Evolutionary conservation across 805 yeast genomes (phyloP).

Genomic region (Blastobotrys parvus): DNA sequence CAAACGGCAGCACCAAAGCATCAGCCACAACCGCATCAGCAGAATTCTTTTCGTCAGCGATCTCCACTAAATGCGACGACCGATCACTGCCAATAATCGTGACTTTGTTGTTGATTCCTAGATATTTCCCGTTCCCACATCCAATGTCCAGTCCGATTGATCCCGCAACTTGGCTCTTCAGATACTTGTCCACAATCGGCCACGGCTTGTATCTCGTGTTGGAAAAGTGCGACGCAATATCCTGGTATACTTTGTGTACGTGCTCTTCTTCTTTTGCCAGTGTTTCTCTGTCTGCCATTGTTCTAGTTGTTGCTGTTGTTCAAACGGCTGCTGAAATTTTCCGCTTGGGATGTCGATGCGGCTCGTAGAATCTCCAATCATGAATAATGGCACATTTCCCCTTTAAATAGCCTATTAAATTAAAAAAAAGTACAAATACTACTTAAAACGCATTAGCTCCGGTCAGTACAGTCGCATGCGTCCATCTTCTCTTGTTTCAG

Average conservation of each 20-base stretch:
- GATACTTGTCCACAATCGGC: constrained; percentile 83
- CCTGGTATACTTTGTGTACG: constrained; percentile 90
- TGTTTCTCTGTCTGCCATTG: constrained; percentile 26
- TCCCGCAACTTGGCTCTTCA: constrained; percentile 41
- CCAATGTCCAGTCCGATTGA: constrained; percentile 87
- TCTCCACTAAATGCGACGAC: constrained; percentile 24
- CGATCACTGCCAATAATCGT: constrained; percentile 58
- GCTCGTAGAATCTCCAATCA: neutral
- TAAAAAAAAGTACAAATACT: no score
- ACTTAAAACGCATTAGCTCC: no score
- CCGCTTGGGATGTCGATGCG: no score
- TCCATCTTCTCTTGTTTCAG: no score
- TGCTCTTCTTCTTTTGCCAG: constrained; percentile 57
- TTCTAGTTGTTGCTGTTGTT: neutral
- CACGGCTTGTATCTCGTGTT: constrained; percentile 93
- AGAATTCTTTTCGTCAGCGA: constrained; percentile 36
- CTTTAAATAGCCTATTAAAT: no score
- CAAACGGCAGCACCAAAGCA: constrained; percentile 60
- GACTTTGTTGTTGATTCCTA: constrained; percentile 59
- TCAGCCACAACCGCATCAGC: constrained; percentile 71
- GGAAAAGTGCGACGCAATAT: constrained; percentile 88
- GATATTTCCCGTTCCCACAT: constrained; percentile 94
- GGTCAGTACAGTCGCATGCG: no score
- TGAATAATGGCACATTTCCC: neutral
- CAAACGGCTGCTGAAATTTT: neutral